Evolutionary conservation across 176 grass and related monocot genomes (phyloP), one percentile per base, ranked within the genome.

Genomic region (Lolium rigidum): DNA sequence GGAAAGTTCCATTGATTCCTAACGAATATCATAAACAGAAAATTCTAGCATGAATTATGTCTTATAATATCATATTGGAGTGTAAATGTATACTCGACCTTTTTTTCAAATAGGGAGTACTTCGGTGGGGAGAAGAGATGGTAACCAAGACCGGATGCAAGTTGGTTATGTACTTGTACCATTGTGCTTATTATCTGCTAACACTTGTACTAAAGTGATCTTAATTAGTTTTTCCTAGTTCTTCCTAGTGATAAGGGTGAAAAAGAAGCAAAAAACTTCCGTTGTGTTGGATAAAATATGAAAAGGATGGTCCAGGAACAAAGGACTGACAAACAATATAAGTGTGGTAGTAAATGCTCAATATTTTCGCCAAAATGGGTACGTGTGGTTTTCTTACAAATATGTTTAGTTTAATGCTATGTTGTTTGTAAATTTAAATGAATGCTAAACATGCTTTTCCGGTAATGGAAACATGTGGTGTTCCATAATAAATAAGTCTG

Each of bases 111-210:
- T 39, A 78, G 77, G 13, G 63, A 55, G 47, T 43, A 70, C 49
- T 48, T 58, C 74, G 58, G 76, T 62, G 47, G 39, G 10, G 28
- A 69, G n/a, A 2, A 35, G 52, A 21, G 12, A 25, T 48, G 50
- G 79, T 9, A 65, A 76, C 64, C 44, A 83, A 83, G 79, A 35
- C 16, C 43, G 10, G n/a, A 24, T 54, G 22, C 73, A 76, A 54
- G 73, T 76, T 51, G 73, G 73, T 54, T 49, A 54, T 76, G 73
- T 76, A 76, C 73, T 35, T 35, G 9, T 25, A 15, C 31, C 49
- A 35, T 9, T 15, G 12, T 15, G 14, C 35, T 7, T 35, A 35
- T 15, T 3, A 41, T 70, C 66, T 41, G 2, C 65, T 39, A 66
- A 15, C 1, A 1, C 13, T 67, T 35, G 64, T 20, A 39, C 39